Base-by-base conservation (phyloP, 78 protist species). In the Dictyostelium firmibasis region DNA sequence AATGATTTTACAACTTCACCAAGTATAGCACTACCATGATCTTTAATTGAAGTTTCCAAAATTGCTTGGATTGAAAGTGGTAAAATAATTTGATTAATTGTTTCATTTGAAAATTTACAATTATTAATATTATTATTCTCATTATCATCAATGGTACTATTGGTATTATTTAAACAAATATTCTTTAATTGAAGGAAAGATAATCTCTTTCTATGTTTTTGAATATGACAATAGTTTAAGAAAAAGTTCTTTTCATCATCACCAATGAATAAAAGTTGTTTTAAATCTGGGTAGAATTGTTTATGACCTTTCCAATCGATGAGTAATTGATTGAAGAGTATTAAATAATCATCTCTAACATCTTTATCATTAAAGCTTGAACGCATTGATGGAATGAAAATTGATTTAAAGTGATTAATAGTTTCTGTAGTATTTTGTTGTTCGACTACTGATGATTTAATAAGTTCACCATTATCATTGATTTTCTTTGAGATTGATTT, bases 1-100 rank as follows among this genome's bases (percentile, higher is more conserved):
- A 81, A 35, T 2, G 94, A 72, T 72, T 89, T 89, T 14, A 76
- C 76, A 64, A 89, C 76, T 29, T 81, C 93, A 78, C 93, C 93
- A 5, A 87, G 64, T n/a, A 77, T 27, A 44, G 93, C 72, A 27
- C 70, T 25, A 60, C 86, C 86, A 81, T 81, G 85, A 25, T 87
- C 93, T 60, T 87, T 87, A 33, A 77, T 87, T 20, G 72, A 14
- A 29, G 93, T 87, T 36, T 87, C 93, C 2, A 62, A 75, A 25
- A 87, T 87, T 2, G 86, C 35, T 76, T 81, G 85, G 18, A 87
- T 11, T 50, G 85, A 72, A 20, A 87, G 53, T n/a, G 93, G 93
- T 33, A 87, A 33, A 20, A 87, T 27, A 41, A 82, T 33, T 7
- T 82, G 70, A n/a, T 82, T 82, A 23, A 82, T 14, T 35, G 86